Evolutionary conservation across 148 eudicot species (phyloP).

Genomic region (Rhododendron williamsianum): DNA sequence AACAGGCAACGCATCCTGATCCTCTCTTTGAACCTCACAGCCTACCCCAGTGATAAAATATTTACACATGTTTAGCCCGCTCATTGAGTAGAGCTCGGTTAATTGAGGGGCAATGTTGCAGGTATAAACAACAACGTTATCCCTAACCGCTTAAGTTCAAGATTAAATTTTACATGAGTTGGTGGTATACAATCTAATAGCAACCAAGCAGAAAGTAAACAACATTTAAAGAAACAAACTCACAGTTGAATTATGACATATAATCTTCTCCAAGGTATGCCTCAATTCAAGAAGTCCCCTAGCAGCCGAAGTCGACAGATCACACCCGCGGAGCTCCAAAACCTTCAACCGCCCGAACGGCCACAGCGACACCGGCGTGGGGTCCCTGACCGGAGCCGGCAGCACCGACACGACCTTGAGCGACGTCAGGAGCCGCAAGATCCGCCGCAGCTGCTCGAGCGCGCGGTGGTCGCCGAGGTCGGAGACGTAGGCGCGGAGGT

Average conservation of each 20-base stretch:
- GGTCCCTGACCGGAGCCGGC: constrained; percentile 55
- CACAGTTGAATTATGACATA: constrained; percentile 94
- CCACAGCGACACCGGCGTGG: constrained; percentile 57
- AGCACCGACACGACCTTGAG: constrained; percentile 67
- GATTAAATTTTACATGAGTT: neutral
- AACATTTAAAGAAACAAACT: constrained; percentile 15
- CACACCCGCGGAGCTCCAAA: constrained; percentile 92
- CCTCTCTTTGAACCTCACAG: neutral
- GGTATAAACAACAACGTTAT: neutral
- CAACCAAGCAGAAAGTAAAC: neutral
- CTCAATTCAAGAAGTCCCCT: constrained; percentile 75
- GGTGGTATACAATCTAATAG: neutral
- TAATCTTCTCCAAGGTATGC: constrained; percentile 79
- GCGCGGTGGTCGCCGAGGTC: constrained; percentile 95
- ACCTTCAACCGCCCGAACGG: constrained; percentile 75
- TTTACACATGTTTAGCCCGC: neutral
- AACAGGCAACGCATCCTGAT: neutral
- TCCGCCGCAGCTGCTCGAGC: constrained; percentile 73
- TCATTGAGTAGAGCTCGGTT: neutral
- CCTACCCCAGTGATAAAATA: neutral
- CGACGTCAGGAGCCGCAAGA: constrained; percentile 59
- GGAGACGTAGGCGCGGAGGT: constrained; percentile 81
- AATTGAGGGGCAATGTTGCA: neutral
- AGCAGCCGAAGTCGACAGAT: constrained; percentile 71
- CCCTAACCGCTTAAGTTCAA: neutral